Evolutionary conservation across 1,284 basidiomycete genomes (phyloP), one percentile per base, ranked within the genome.

Genomic region (Cryptococcus neoformans): DNA sequence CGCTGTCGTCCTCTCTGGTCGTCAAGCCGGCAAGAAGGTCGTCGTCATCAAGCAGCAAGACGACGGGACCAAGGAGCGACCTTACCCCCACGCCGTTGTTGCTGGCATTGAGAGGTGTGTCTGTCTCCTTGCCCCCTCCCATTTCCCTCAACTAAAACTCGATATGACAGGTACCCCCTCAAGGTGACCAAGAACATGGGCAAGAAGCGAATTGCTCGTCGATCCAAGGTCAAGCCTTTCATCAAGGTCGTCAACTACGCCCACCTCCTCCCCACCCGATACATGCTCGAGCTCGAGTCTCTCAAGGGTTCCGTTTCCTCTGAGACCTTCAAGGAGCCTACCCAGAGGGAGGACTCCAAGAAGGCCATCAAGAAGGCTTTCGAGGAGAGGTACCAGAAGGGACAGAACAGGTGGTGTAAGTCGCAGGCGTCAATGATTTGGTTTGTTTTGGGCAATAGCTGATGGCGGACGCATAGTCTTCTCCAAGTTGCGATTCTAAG

Each of bases 221-320:
- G 93, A 82, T 91, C 85, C 81, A 93, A 92, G 81, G 87, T 97
- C 79, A 97, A 97, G 85, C 93, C 93, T 69, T 97, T 97, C 81
- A 92, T 97, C 84, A 96, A 96, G 86, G 92, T 94, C 62, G 80
- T 96, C 80, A 97, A 97, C 86, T 96, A 96, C 84, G 89, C 91
- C 61, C 93, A 97, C 81, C 83, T 97, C 62, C 94, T 96, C 87
- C 93, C 93, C 55, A 97, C 93, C 66, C 92, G 94, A 78, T 97
- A 97, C 81, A 88, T 89, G 62, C 84, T 97, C 72, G 93, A 97
- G 79, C 83, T 97, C 72, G 93, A 97, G 80, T 85, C 85, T 57
- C 82, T 97, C 73, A 97, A 96, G 83, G 89, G 89, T 60, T 80
- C 84, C 54, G 87, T 94, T 59, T 80, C 84, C 42, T 76, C 82